These are phyloP conservation scores for Herpetospermum pedunculosum DNA, from an alignment of 306 rosid genomes.

Conservation along the genomic window DNA sequence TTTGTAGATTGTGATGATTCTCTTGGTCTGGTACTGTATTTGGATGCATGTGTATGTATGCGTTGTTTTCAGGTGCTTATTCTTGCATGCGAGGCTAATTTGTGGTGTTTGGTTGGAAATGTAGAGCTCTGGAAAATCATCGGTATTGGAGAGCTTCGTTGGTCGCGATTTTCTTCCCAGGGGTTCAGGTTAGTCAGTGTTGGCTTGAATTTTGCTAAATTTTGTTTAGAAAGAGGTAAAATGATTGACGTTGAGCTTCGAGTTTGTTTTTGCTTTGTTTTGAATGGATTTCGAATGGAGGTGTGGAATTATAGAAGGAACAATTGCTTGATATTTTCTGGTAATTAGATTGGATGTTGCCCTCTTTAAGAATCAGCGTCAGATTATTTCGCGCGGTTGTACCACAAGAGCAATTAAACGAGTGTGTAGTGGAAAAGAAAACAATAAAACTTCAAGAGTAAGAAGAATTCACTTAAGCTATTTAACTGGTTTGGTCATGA, in stretches of 20 bases:
- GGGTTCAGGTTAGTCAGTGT: constrained; percentile 49
- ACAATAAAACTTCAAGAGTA: background rate
- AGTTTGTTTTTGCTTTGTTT: background rate
- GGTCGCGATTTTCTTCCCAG: constrained; percentile 88
- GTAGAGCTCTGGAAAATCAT: constrained; percentile 79
- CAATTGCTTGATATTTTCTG: background rate
- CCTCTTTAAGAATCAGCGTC: background rate
- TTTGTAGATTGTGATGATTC: background rate
- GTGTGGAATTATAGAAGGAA: background rate
- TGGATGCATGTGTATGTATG: background rate
- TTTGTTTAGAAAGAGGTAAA: background rate
- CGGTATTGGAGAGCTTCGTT: constrained; percentile 72
- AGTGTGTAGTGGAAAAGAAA: background rate
- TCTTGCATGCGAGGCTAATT: background rate
- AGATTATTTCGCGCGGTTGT: background rate
- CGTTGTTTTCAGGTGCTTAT: background rate
- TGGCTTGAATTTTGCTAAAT: background rate
- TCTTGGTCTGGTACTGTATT: background rate
- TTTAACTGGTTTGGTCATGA: background rate
- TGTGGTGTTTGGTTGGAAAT: constrained; percentile 9
- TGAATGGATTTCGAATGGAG: background rate
- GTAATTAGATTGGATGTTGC: background rate
- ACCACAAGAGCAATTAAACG: background rate
- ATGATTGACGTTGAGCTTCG: background rate
- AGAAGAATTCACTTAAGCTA: background rate